Evolutionary conservation across 305 asterid species (phyloP).

Genomic region (Rubia tinctorum): DNA sequence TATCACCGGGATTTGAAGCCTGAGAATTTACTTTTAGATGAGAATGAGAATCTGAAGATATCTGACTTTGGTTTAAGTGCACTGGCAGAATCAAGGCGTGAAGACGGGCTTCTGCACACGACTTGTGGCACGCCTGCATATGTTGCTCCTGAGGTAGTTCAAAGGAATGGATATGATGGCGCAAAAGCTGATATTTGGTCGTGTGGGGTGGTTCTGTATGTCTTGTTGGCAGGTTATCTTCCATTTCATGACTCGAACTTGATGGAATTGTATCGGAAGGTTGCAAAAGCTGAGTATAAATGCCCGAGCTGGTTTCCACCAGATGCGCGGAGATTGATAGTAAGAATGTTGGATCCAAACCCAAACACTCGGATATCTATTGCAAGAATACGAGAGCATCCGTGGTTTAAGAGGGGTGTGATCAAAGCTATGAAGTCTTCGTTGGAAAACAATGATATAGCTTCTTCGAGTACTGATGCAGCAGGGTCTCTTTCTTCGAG

Average conservation of each 20-base stretch:
- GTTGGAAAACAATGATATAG: slow-evolving; percentile 11
- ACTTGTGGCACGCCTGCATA: slow-evolving; percentile 43
- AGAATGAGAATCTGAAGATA: slow-evolving; percentile 30
- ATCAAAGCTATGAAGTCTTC: slow-evolving; percentile 12
- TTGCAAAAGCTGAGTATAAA: slow-evolving; percentile 33
- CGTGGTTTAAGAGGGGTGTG: slow-evolving; percentile 30
- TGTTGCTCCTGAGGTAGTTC: slow-evolving; percentile 41
- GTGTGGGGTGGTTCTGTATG: slow-evolving; percentile 32
- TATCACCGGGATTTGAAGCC: slow-evolving; percentile 42
- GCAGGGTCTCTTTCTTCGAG: slow-evolving; percentile 7
- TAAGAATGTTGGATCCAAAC: slow-evolving; percentile 36
- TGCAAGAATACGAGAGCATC: slow-evolving; percentile 25
- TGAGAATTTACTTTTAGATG: slow-evolving; percentile 36
- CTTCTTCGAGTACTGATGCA: slow-evolving; percentile 15
- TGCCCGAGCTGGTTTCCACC: slow-evolving; percentile 35
- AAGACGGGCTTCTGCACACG: slow-evolving; percentile 40
- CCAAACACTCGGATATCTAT: slow-evolving; percentile 36
- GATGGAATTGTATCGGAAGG: slow-evolving; percentile 39
- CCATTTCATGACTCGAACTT: slow-evolving; percentile 37
- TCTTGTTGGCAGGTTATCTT: slow-evolving; percentile 34
- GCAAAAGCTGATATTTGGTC: slow-evolving; percentile 43
- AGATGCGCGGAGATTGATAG: slow-evolving; percentile 28
- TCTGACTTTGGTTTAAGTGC: slow-evolving; percentile 46
- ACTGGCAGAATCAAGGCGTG: slow-evolving; percentile 36
- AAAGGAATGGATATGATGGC: slow-evolving; percentile 39